These are phyloP conservation scores for Limonium bicolor DNA, from an alignment of 148 eudicot genomes.

Conservation along the genomic window DNA sequence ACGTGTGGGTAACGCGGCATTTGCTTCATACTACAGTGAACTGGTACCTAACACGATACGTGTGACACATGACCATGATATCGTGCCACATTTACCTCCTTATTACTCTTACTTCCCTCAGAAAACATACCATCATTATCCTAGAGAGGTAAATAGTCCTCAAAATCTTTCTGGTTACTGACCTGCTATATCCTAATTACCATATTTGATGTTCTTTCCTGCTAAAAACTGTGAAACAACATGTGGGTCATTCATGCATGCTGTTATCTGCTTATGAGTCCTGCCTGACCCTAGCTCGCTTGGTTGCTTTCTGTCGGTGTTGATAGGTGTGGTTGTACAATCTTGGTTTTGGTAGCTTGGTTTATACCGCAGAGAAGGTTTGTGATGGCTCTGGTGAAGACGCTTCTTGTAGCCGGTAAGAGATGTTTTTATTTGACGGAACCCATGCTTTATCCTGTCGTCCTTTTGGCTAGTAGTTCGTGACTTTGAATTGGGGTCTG, in stretches of 20 bases:
- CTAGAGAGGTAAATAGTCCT: slow-evolving; percentile 59
- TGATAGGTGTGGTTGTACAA: slow-evolving; percentile 77
- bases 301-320: too few relatives aligned
- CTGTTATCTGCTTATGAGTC: too few relatives aligned
- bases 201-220: too few relatives aligned
- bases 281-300: too few relatives aligned
- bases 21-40: slow-evolving; percentile 51
- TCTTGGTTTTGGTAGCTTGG: slow-evolving; percentile 43
- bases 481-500: background rate
- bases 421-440: too few relatives aligned
- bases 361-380: slow-evolving; percentile 51
- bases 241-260: too few relatives aligned
- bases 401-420: slow-evolving; percentile 85
- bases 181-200: too few relatives aligned
- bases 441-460: background rate
- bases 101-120: slow-evolving; percentile 57
- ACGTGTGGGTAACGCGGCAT: slow-evolving; percentile 80
- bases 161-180: too few relatives aligned
- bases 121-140: slow-evolving; percentile 85
- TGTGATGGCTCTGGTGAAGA: slow-evolving; percentile 95
- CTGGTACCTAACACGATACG: slow-evolving; percentile 71
- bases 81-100: slow-evolving; percentile 95
- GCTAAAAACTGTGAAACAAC: too few relatives aligned
- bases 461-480: background rate
- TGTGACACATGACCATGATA: slow-evolving; percentile 67